These are phyloP conservation scores for Xylariales sp. DNA, from an alignment of 2,329 filamentous ascomycete genomes.

Conservation along the genomic window DNA sequence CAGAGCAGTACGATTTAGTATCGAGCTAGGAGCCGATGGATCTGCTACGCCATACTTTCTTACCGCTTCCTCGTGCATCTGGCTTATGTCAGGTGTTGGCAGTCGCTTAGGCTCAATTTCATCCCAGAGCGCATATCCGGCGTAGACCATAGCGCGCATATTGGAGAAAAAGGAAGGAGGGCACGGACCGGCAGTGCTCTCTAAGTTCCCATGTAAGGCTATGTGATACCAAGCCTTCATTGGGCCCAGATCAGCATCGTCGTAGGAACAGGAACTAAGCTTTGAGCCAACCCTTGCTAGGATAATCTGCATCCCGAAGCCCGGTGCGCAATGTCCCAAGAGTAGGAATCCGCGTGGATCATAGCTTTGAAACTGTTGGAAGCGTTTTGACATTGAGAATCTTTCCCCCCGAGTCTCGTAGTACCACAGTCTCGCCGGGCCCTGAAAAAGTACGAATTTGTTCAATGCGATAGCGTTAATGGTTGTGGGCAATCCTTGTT, in stretches of 20 bases:
- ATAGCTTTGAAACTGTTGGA: not conserved
- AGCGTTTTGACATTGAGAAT: not conserved
- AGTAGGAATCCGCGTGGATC: not conserved
- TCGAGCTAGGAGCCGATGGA: too few species aligned
- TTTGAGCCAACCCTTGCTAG: not conserved
- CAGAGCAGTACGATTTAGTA: too few species aligned
- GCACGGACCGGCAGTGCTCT: not conserved
- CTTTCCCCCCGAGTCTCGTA: not conserved
- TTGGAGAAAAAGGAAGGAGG: not conserved
- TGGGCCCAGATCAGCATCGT: not conserved
- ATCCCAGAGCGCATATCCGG: slow-evolving; percentile 23
- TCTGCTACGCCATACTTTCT: not conserved
- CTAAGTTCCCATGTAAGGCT: not conserved
- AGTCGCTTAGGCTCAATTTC: not conserved
- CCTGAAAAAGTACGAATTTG: not conserved
- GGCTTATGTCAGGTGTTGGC: not conserved
- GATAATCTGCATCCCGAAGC: not conserved
- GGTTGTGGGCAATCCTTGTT: too few species aligned
- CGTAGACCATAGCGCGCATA: not conserved
- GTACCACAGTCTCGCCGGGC: not conserved
- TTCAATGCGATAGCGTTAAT: not conserved
- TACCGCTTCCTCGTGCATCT: not conserved
- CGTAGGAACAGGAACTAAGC: not conserved
- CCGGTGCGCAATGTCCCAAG: not conserved
- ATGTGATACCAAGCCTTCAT: slow-evolving; percentile 19